phyloP scores from a whole-genome alignment of 345 rosid genomes.

The Reutealis trisperma region DNA sequence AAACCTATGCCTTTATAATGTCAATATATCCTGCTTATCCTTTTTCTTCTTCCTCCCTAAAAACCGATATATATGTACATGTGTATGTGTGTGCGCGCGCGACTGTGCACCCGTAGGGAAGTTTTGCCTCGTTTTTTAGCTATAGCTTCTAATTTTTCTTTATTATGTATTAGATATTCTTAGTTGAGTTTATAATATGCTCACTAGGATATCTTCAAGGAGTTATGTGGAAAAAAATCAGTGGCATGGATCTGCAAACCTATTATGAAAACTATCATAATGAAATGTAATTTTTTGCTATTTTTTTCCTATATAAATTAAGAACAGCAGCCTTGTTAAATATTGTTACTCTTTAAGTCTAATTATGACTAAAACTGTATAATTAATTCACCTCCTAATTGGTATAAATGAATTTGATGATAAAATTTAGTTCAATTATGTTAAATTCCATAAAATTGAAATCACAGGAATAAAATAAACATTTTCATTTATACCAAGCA shows the following conservation, averaged over 20 bases:
- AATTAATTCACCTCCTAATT: too few species aligned
- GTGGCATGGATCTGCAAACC: background rate
- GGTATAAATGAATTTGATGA: too few species aligned
- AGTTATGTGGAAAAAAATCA: background rate
- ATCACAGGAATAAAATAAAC: too few species aligned
- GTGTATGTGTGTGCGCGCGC: background rate
- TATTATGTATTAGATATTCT: background rate
- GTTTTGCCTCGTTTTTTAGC: background rate
- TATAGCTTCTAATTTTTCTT: background rate
- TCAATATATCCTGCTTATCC: background rate
- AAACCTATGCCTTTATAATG: too few species aligned
- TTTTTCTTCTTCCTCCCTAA: background rate
- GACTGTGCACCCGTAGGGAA: background rate
- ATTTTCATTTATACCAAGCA: too few species aligned
- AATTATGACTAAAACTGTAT: too few species aligned
- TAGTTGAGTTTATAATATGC: background rate
- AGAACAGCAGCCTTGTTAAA: too few species aligned
- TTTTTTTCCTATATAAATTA: too few species aligned
- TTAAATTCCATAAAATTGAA: too few species aligned
- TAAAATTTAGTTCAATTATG: too few species aligned
- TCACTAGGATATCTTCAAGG: background rate
- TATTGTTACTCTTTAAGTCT: too few species aligned
- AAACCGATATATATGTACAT: background rate
- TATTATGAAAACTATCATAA: background rate
- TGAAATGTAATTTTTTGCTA: background rate